These are phyloP conservation scores for Domatiomyces catenatus DNA, from an alignment of 2,329 filamentous ascomycete species.

Conservation along the genomic window DNA sequence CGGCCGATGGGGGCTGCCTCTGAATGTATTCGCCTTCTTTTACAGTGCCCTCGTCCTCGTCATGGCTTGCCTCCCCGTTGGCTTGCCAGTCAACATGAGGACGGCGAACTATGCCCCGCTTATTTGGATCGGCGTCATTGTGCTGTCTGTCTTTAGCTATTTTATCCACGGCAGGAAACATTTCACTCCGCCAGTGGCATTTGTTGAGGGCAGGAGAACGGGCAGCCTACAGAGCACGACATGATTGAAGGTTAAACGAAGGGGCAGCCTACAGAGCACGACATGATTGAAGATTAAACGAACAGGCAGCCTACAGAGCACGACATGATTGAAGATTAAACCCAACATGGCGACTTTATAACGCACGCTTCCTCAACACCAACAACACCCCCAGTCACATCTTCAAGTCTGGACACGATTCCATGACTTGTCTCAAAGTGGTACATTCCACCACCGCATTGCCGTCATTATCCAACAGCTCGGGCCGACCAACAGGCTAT, in stretches of 20 bases:
- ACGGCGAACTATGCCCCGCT: slow-evolving; percentile 11
- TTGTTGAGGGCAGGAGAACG: slow-evolving; percentile 11
- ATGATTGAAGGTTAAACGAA: neutral
- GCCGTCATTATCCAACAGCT: no score
- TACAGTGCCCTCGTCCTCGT: slow-evolving; percentile 20
- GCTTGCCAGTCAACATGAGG: slow-evolving; percentile 5
- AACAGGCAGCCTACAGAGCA: no score
- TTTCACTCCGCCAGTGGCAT: slow-evolving; percentile 11
- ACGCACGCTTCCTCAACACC: no score
- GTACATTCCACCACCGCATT: no score
- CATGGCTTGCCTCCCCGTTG: slow-evolving; percentile 21
- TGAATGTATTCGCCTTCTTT: slow-evolving; percentile 21
- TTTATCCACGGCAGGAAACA: slow-evolving; percentile 9
- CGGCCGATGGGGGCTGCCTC: slow-evolving; percentile 28
- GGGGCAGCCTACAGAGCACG: no score
- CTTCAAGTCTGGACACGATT: no score
- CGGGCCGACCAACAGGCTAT: no score
- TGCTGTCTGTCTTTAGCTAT: slow-evolving; percentile 7
- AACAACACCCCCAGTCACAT: no score
- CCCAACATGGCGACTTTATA: no score
- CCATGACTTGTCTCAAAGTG: no score
- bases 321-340: no score
- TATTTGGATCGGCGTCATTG: slow-evolving; percentile 8
- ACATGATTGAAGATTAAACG: no score
- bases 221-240: slow-evolving; percentile 4